Conservation (phyloP, 179 eudicot species). For the Nepenthes alata region DNA sequence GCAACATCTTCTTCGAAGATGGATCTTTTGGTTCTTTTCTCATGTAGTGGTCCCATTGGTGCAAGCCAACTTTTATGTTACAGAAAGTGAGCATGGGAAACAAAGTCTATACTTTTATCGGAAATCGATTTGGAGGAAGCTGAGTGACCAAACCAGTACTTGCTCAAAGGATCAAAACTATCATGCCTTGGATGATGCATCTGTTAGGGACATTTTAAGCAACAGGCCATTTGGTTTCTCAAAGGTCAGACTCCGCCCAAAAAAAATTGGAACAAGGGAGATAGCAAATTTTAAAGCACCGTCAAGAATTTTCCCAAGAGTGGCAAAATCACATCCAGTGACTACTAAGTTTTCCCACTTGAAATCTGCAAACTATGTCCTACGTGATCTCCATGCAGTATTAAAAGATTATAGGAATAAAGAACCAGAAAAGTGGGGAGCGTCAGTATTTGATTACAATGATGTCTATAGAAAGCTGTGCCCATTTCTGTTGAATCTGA, state of each 20-base stretch:
- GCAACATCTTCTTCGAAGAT: constrained; percentile 37
- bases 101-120: constrained; percentile 54
- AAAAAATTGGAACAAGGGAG: constrained; percentile 52
- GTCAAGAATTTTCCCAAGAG: constrained; percentile 29
- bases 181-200: constrained; percentile 21
- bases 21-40: constrained; percentile 81
- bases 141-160: constrained; percentile 23
- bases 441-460: constrained; percentile 73
- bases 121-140: constrained; percentile 52
- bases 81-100: constrained; percentile 77
- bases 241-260: constrained; percentile 70
- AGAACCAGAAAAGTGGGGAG: constrained; percentile 65
- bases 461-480: constrained; percentile 63
- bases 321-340: constrained; percentile 1
- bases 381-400: constrained; percentile 57
- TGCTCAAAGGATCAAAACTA: constrained; percentile 32
- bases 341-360: constrained; percentile 12
- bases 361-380: constrained; percentile 57
- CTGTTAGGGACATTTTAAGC: constrained; percentile 27
- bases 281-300: constrained; percentile 67
- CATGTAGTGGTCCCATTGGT: constrained; percentile 52
- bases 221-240: constrained; percentile 83
- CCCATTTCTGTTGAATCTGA: constrained; percentile 52
- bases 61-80: constrained; percentile 74
- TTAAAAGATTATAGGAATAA: constrained; percentile 43